phyloP scores from a whole-genome alignment of 371 early-diverging fungal genomes.

The Circinella umbellata region DNA sequence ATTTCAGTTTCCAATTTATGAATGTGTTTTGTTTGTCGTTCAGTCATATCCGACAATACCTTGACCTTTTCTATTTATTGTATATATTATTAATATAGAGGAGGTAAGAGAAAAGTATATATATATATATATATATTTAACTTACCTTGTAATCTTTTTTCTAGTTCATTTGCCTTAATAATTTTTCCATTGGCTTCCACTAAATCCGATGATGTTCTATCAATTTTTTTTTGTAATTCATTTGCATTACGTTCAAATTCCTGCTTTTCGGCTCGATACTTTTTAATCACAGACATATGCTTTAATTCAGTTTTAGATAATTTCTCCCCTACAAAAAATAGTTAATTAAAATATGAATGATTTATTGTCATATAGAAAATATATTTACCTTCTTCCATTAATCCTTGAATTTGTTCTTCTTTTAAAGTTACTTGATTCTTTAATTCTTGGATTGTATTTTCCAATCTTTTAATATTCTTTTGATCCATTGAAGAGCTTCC shows the following conservation, averaged over 20 bases:
- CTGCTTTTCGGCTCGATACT: conserved; percentile 66
- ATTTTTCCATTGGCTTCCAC: conserved; percentile 61
- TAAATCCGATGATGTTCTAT: conserved; percentile 50
- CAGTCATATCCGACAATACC: conserved; percentile 52
- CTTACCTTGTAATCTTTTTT: conserved; percentile 60
- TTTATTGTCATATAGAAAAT: neutral
- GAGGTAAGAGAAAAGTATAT: too few relatives aligned
- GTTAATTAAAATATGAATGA: neutral
- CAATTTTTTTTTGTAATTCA: conserved; percentile 68
- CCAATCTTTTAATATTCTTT: conserved; percentile 35
- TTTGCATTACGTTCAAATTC: conserved; percentile 64
- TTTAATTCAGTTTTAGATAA: conserved; percentile 83
- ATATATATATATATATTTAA: neutral
- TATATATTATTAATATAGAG: too few relatives aligned
- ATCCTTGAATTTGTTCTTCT: conserved; percentile 66
- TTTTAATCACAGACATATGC: conserved; percentile 73
- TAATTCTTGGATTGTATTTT: conserved; percentile 54
- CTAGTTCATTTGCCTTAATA: conserved; percentile 49
- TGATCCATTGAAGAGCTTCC: conserved; percentile 8
- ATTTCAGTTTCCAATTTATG: conserved; percentile 28
- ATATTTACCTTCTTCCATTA: conserved; percentile 65
- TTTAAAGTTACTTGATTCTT: conserved; percentile 57
- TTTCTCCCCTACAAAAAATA: conserved; percentile 62
- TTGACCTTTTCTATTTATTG: conserved; percentile 51
- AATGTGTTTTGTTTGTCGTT: conserved; percentile 71